Evolutionary conservation across 208 protist genomes (phyloP), one percentile per base, ranked within the genome.

Genomic region (Wallacemonas sp.): DNA sequence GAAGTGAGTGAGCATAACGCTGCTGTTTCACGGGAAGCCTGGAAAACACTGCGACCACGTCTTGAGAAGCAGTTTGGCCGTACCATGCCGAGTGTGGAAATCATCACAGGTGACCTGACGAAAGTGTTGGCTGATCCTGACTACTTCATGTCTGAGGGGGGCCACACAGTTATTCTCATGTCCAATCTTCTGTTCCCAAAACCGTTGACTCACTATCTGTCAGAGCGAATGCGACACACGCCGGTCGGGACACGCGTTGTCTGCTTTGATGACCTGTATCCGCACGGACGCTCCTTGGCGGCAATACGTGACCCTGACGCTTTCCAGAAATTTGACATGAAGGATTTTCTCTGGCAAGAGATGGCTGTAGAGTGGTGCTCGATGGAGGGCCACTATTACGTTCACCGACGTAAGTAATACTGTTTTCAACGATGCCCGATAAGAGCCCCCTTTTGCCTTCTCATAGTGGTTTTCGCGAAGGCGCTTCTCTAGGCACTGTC

Each of bases 221-320:
- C 84, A 3, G 78, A 91, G 55, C 66, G 74, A 6, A 65, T 83
- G 21, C 54, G 84, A 6, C 24, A 8, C 21, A 63, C 74, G n/a
- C 75, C 80, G n/a, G 2, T 32, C n/a, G 75, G 69, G n/a, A 81
- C 74, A 54, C 64, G 69, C 30, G 73, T 87, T 32, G 52, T 82
- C 41, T 90, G 83, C 44, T 89, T 89, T 73, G 78, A 89, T 68
- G 83, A 89, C 63, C 67, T 89, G 13, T 89, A 85, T 59, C 83
- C 79, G 21, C 83, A 89, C 61, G 63, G 67, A 19, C 63, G 83
- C 2, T 75, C 74, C 15, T 37, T 85, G 15, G 79, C 75, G 38
- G 71, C 65, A 2, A 73, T 77, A 38, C 70, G 83, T 38, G 79
- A 89, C 59, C 83, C 78, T 37, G 78, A 89, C 29, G 83, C 83